Base-by-base conservation (phyloP, 2,329 filamentous ascomycete species). In the Didymella glomerata region DNA sequence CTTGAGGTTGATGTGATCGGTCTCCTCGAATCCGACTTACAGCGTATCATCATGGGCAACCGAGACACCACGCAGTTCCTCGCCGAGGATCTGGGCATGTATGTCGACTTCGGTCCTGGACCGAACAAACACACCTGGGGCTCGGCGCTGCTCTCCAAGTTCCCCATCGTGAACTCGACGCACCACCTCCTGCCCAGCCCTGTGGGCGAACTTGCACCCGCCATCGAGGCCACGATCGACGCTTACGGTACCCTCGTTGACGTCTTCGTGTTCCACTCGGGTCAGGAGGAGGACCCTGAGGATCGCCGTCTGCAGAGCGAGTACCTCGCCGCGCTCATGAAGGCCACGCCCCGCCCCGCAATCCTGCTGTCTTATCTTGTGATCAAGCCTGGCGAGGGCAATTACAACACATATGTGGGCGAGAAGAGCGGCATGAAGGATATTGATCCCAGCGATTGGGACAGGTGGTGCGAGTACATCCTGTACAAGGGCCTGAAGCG, bases 121-220 rank as follows among this genome's bases (percentile, higher is more conserved):
- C 95, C 95, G 7, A 97, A 99, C 85, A 99, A 98, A 81, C 95
- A 99, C 81, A 99, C 95, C 0, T 99, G 95, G 95, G 95, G 95
- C 50, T 87, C 90, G 10, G 95, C 93, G 22, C 83, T 99, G 44
- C 85, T 99, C 4, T 97, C 93, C 69, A 98, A 98, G 75, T 99
- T 98, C 82, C 95, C 95, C 3, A 99, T 99, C 70, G 78, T 99
- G 60, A 97, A 98, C 80, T 97, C 92, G 1, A 97, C 93, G 22
- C 95, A 99, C 76, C 95, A 99, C 71, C 86, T 99, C 13, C 86
- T 98, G 4, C 95, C 95, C 16, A 95, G 90, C 14, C 95, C 95
- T 0, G 93, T 96, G 1, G 95, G 95, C 60, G 95, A 99, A 77
- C 85, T 99, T 30, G 95, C 95, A 0, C 95, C 95, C 1, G 94